Percentiles rank a stretch among this genome's conserved stretches.
Conservation (phyloP, 805 yeast species). For the Ogataea minuta region DNA sequence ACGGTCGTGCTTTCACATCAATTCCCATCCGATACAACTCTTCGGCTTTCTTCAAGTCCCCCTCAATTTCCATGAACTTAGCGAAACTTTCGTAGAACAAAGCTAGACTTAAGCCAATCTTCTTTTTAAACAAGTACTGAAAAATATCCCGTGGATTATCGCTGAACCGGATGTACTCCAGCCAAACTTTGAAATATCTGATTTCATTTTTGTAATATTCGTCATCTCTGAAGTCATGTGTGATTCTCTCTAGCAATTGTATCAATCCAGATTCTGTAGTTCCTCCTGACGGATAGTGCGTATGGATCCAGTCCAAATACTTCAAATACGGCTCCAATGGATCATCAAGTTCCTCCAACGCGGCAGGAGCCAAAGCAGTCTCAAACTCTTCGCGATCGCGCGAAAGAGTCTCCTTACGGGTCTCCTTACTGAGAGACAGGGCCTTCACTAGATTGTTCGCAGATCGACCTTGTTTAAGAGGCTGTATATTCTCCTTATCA, state of each 20-base stretch:
- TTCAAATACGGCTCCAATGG: constrained; percentile 76
- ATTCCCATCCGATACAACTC: constrained; percentile 61
- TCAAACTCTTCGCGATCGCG: constrained; percentile 50
- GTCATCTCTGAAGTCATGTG: constrained; percentile 63
- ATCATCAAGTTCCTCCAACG: constrained; percentile 69
- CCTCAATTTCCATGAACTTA: constrained; percentile 50
- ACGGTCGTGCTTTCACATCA: constrained; percentile 63
- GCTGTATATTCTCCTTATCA: constrained; percentile 76
- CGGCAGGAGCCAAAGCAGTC: constrained; percentile 36
- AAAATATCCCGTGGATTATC: constrained; percentile 72
- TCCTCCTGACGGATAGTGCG: constrained; percentile 58
- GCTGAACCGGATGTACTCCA: constrained; percentile 66
- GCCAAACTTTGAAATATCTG: constrained; percentile 77
- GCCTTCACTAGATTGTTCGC: constrained; percentile 53
- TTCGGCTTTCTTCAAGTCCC: constrained; percentile 52
- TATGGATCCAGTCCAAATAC: constrained; percentile 71
- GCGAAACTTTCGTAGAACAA: constrained; percentile 81
- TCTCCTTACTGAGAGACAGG: constrained; percentile 31
- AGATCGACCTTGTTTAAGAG: constrained; percentile 66
- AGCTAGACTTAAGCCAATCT: constrained; percentile 67
- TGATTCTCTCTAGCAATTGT: constrained; percentile 64
- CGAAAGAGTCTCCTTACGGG: constrained; percentile 11
- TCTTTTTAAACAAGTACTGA: constrained; percentile 64
- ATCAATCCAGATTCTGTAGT: constrained; percentile 65
- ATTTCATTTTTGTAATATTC: constrained; percentile 77